These are phyloP conservation scores for Calonectria pauciramosa DNA, from an alignment of 2,329 filamentous ascomycete genomes.

Conservation along the genomic window DNA sequence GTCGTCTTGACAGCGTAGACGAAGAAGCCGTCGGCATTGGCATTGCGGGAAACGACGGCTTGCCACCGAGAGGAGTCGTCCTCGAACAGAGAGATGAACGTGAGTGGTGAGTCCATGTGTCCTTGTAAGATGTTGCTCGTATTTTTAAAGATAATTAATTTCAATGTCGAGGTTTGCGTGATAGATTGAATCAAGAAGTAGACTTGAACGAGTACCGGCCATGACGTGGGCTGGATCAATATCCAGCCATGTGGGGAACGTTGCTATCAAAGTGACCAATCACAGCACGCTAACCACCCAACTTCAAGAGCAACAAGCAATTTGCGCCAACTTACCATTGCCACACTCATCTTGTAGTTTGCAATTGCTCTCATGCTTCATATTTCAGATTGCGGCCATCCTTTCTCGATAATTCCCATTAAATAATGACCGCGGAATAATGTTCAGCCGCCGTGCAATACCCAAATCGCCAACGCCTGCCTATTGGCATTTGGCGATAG, in stretches of 20 bases:
- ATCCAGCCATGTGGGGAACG: slow-evolving; percentile 32
- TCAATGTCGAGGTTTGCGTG: neutral
- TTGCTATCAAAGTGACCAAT: slow-evolving; percentile 53
- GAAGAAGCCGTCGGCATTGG: slow-evolving; percentile 55
- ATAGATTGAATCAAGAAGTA: neutral
- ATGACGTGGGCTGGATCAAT: neutral
- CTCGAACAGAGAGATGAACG: slow-evolving; percentile 36
- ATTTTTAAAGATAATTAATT: neutral
- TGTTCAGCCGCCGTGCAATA: neutral
- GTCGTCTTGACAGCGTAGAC: slow-evolving; percentile 61
- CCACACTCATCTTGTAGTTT: neutral
- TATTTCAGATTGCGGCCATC: neutral
- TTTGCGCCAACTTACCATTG: neutral
- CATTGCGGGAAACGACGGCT: slow-evolving; percentile 52
- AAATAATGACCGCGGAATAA: neutral
- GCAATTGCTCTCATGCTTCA: neutral
- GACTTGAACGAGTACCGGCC: neutral
- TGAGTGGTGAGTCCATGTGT: neutral
- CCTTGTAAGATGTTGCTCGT: neutral
- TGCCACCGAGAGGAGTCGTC: slow-evolving; percentile 53
- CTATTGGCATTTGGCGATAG: neutral
- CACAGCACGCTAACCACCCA: neutral
- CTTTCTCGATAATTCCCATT: neutral
- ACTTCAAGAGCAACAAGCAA: neutral
- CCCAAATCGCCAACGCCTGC: neutral